Evolutionary conservation across 192 early-diverging fungal species (phyloP), one percentile per base, ranked within the genome.

Genomic region (Kappamyces sp.): DNA sequence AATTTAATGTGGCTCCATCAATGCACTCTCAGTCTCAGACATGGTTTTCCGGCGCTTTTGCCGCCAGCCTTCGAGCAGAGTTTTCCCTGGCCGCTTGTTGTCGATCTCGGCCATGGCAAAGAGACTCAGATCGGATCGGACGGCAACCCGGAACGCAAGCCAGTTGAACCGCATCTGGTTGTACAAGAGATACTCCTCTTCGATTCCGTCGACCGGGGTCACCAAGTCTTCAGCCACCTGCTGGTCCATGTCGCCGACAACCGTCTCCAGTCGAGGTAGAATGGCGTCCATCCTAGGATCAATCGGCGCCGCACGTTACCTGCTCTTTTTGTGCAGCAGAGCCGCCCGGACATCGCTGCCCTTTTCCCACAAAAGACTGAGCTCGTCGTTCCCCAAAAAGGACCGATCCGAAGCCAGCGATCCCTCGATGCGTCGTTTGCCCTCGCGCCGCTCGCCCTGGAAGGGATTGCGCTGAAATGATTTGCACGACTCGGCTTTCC

Each of bases 401-500:
- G 41, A 12, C 1, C 6, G 38, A 31, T 53, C 55, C n/a, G 45
- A 66, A 53, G 8, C 62, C 54, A 8, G 48, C 14, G 54, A 68
- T 34, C 15, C 36, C 5, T 45, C 65, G 52, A n/a, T 67, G 57
- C 6, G 76, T 63, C 30, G 54, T 60, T 9, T 70, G 68, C 50
- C 65, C 65, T 5, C 4, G 22, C 4, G 61, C 7, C 79, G 59
- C 30, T 68, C 65, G 63, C 78, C 58, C 2, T 73, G 53, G 48
- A 79, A 47, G 6, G 74, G 53, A 8, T 65, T 51, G 22, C 61
- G 65, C 58, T 92, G 90, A 67, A 91, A 90, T 4, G 80, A 60
- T 41, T 74, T 73, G 67, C 91, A 94, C 5, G 76, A 81, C 48
- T 80, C 82, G 43, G 81, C 72, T 59, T 94, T 94, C 50, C 12